Conservation (phyloP, 495 filamentous ascomycete species). For the Trichoderma parareesei region DNA sequence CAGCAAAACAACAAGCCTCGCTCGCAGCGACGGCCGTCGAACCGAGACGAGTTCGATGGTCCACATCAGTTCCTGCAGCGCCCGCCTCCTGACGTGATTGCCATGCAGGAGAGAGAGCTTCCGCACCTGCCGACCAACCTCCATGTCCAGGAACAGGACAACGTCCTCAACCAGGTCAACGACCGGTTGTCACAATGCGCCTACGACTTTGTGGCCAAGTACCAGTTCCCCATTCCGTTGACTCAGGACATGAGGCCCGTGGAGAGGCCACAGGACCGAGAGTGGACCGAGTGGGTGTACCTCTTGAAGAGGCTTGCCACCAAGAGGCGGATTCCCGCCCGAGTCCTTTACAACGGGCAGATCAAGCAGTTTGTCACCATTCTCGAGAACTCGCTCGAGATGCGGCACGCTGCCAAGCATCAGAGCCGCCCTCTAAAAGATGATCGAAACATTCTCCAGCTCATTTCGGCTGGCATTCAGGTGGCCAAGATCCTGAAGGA, state of each 20-base stretch:
- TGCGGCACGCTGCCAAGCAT: slow-evolving; percentile 72
- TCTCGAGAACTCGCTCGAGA: slow-evolving; percentile 75
- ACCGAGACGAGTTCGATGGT: slow-evolving; percentile 83
- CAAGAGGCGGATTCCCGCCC: slow-evolving; percentile 73
- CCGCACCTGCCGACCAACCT: slow-evolving; percentile 77
- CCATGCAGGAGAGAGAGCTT: slow-evolving; percentile 67
- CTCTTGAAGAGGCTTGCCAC: slow-evolving; percentile 78
- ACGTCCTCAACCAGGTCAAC: slow-evolving; percentile 69
- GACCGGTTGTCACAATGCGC: slow-evolving; percentile 76
- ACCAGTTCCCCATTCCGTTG: slow-evolving; percentile 79
- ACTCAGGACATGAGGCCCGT: slow-evolving; percentile 73
- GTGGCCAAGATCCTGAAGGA: slow-evolving; percentile 82
- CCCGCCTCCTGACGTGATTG: slow-evolving; percentile 55
- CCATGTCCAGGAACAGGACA: slow-evolving; percentile 74
- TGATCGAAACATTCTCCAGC: slow-evolving; percentile 79
- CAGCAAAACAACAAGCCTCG: slow-evolving; percentile 46
- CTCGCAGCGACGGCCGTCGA: slow-evolving; percentile 64
- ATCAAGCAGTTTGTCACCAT: slow-evolving; percentile 83
- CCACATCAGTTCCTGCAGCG: slow-evolving; percentile 70
- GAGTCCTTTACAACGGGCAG: slow-evolving; percentile 78
- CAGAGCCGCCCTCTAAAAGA: slow-evolving; percentile 79
- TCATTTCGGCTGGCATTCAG: slow-evolving; percentile 78
- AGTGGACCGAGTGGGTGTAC: slow-evolving; percentile 91
- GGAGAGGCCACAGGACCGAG: slow-evolving; percentile 67
- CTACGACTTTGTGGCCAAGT: slow-evolving; percentile 83